Conservation (phyloP, 2,329 filamentous ascomycete genomes). For the Nemania diffusa region DNA sequence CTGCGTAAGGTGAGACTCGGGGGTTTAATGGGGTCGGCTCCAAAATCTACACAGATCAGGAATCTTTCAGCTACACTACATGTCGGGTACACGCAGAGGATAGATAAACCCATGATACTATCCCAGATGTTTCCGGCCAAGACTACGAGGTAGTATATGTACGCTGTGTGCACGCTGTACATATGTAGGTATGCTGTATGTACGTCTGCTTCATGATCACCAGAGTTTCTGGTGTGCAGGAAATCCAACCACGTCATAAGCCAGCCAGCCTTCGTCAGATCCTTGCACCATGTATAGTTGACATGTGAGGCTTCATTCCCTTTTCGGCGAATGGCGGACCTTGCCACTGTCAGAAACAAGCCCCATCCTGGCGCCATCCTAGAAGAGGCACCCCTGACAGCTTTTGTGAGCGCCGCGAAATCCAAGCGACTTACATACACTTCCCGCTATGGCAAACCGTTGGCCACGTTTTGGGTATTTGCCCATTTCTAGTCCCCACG, state of each 20-base stretch:
- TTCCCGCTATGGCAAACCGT: slow-evolving; percentile 32
- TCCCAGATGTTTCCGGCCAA: not conserved
- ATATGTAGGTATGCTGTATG: not conserved
- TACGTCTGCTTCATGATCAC: slow-evolving; percentile 3
- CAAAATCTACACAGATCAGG: slow-evolving; percentile 4
- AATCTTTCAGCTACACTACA: slow-evolving; percentile 19
- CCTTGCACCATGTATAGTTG: slow-evolving; percentile 13
- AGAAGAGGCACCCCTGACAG: slow-evolving; percentile 19
- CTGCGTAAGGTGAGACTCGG: slow-evolving; percentile 5
- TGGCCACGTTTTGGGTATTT: slow-evolving; percentile 38
- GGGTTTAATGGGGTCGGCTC: not conserved
- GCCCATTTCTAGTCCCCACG: slow-evolving; percentile 23
- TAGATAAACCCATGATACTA: slow-evolving; percentile 11
- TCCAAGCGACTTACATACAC: slow-evolving; percentile 22
- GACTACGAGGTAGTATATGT: not conserved
- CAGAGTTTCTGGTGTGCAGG: slow-evolving; percentile 9
- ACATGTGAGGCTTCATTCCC: slow-evolving; percentile 11
- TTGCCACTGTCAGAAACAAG: slow-evolving; percentile 19
- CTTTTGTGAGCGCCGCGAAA: slow-evolving; percentile 10
- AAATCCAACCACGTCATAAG: slow-evolving; percentile 16
- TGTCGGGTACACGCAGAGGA: slow-evolving; percentile 9
- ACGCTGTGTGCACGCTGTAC: not conserved
- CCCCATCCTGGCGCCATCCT: slow-evolving; percentile 9
- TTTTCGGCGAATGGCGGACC: not conserved
- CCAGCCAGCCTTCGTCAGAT: not conserved